Evolutionary conservation across 2,329 filamentous ascomycete genomes (phyloP).

Genomic region (Aspergillus niger): DNA sequence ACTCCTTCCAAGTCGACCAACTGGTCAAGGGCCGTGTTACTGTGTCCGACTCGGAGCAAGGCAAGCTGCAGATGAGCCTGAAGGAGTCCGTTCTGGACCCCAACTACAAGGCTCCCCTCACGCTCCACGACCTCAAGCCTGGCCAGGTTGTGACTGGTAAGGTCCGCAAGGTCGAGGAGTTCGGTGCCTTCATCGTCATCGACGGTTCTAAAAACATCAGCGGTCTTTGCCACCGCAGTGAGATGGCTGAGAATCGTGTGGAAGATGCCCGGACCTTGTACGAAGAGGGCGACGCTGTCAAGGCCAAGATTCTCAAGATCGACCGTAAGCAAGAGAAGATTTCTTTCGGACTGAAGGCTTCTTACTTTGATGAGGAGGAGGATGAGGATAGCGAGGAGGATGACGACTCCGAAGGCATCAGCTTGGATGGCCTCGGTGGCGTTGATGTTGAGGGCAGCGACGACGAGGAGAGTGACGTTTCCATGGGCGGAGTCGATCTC

Average conservation of each 20-base stretch:
- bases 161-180: conserved; percentile 90
- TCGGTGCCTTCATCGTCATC: conserved; percentile 89
- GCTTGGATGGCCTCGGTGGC: conserved; percentile 34
- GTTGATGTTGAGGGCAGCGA: conserved; percentile 40
- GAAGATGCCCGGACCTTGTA: conserved; percentile 88
- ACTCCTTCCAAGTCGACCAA: conserved; percentile 82
- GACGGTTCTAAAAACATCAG: conserved; percentile 87
- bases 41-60: conserved; percentile 65
- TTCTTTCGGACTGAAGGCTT: conserved; percentile 89
- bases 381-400: conserved; percentile 47
- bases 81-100: conserved; percentile 82
- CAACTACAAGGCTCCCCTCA: conserved; percentile 72
- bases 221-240: conserved; percentile 86
- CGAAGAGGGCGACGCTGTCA: conserved; percentile 86
- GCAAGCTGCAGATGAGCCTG: conserved; percentile 80
- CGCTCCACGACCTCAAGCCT: conserved; percentile 72
- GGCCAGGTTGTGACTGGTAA: conserved; percentile 87
- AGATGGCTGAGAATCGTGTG: conserved; percentile 83
- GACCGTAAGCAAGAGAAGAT: conserved; percentile 75
- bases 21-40: conserved; percentile 85
- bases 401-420: conserved; percentile 39
- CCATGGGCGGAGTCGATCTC: conserved; percentile 50
- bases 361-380: conserved; percentile 71
- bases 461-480: conserved; percentile 38
- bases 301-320: conserved; percentile 82